Base-by-base conservation (phyloP, 2,329 filamentous ascomycete species). In the Diplodia intermedia region DNA sequence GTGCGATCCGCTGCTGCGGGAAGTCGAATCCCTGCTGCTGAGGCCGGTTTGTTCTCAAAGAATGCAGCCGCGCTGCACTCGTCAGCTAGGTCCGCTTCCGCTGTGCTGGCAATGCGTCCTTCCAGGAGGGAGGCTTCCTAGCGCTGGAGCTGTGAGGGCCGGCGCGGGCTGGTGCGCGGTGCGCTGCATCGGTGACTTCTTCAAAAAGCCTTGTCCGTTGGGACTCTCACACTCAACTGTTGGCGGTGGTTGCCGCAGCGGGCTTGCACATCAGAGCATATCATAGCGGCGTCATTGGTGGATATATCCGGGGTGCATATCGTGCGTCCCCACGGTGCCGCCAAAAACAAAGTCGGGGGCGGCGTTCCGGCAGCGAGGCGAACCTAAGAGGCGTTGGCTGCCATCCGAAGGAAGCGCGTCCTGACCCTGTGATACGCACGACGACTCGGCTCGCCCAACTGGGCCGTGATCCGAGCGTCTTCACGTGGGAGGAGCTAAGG, bases 231-330 rank as follows among this genome's bases (percentile, higher is more conserved):
- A 14, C 31, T 62, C 43, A 50, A 50, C 29, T 62, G 57, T 33
- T 33, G 57, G 20, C 57, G 57, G 57, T 62, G 57, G 26, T 36
- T 33, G 57, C 57, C 43, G 57, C 43, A 31, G 18, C 23, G 26
- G 26, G 14, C 15, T 60, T 47, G 23, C 55, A 9, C 6, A 29
- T 29, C 20, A 4, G 12, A 56, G 53, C 53, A 31, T 56, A 40
- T 56, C 54, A 38, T 36, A n/a, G 15, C 2, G 6, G 40, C 31
- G 47, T 11, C 8, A 63, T 52, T 63, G 60, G 60, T 38, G 31
- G 60, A 52, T 38, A 63, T 63, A 36, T 52, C 60, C 26, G 60
- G 43, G 60, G 43, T 63, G 60, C 60, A 63, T 63, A 7, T 49
- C 23, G 56, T 12, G 47, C 60, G 23, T 38, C 47, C 47, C 60